Conservation (phyloP, 768 basidiomycete genomes). For the Calocybe indica region DNA sequence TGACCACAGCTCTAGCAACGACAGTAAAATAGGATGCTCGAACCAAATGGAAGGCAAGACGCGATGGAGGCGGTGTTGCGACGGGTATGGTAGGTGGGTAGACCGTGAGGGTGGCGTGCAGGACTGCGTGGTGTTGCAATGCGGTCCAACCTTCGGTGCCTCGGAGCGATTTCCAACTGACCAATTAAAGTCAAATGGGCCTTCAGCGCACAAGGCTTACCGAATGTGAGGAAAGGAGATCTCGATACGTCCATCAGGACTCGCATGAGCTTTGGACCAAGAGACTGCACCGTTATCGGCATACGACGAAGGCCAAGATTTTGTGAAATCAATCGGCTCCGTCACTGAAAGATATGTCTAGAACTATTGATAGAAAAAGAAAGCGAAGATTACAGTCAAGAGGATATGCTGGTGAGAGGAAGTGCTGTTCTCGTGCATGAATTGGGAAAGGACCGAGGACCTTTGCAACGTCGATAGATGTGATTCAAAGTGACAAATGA, state of each 20-base stretch:
- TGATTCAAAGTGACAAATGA: not conserved
- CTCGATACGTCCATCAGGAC: slow-evolving; percentile 40
- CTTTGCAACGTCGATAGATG: slow-evolving; percentile 24
- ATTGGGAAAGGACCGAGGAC: slow-evolving; percentile 82
- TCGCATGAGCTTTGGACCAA: slow-evolving; percentile 46
- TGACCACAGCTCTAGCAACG: slow-evolving; percentile 31
- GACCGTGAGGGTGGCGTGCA: slow-evolving; percentile 60
- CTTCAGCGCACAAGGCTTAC: slow-evolving; percentile 16
- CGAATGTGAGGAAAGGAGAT: slow-evolving; percentile 63
- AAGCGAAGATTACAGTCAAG: slow-evolving; percentile 41
- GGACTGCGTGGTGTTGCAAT: slow-evolving; percentile 71
- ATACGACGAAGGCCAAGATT: slow-evolving; percentile 60
- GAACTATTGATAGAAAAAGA: slow-evolving; percentile 4
- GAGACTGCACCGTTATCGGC: slow-evolving; percentile 54
- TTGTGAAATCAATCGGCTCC: slow-evolving; percentile 40
- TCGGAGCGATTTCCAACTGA: slow-evolving; percentile 69
- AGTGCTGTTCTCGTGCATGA: slow-evolving; percentile 80
- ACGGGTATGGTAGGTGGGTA: slow-evolving; percentile 30
- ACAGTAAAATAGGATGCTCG: slow-evolving; percentile 78
- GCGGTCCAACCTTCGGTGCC: slow-evolving; percentile 83
- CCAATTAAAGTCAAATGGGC: not conserved
- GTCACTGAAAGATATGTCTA: slow-evolving; percentile 32
- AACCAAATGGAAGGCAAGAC: slow-evolving; percentile 52
- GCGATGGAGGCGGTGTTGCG: slow-evolving; percentile 22
- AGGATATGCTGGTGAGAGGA: slow-evolving; percentile 73